Percentiles rank a stretch among this genome's conserved stretches.
These are phyloP conservation scores for Cladosporium sp. DNA, from an alignment of 2,329 filamentous ascomycete species.

Conservation along the genomic window DNA sequence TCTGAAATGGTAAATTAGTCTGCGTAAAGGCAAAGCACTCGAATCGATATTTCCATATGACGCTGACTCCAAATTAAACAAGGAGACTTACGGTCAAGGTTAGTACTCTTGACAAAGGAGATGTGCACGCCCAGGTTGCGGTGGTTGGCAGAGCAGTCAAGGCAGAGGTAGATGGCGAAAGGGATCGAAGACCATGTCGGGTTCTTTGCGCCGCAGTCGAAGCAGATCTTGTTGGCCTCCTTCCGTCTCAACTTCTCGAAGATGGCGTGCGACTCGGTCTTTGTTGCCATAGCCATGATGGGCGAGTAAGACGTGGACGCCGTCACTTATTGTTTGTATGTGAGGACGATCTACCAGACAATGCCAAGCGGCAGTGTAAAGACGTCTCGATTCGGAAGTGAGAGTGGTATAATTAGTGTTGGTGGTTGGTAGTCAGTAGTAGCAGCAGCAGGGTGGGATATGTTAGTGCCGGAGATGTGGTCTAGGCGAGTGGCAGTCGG, in stretches of 20 bases:
- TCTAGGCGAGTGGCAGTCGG: not conserved
- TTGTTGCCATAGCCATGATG: constrained; percentile 66
- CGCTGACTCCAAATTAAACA: not conserved
- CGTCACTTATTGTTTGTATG: no score
- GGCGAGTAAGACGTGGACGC: not conserved
- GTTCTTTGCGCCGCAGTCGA: constrained; percentile 96
- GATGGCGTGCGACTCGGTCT: constrained; percentile 93
- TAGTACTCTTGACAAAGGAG: constrained; percentile 97
- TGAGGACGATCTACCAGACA: not conserved
- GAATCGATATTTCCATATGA: not conserved
- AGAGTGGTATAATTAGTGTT: not conserved
- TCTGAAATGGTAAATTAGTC: constrained; percentile 29
- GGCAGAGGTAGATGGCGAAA: constrained; percentile 94
- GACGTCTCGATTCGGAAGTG: not conserved
- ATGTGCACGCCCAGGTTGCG: constrained; percentile 98
- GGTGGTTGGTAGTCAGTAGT: not conserved
- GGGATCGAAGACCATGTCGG: constrained; percentile 98
- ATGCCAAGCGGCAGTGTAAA: not conserved
- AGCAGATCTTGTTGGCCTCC: constrained; percentile 97
- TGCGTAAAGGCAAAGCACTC: not conserved
- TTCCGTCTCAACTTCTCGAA: constrained; percentile 97
- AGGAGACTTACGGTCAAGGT: constrained; percentile 80
- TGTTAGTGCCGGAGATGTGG: not conserved
- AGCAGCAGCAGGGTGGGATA: not conserved
- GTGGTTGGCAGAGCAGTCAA: constrained; percentile 96